A percentile compares a stretch with the other conserved stretches of the same genome.
Evolutionary conservation across 768 basidiomycete genomes (phyloP).

Genomic region (Suillus luteus): DNA sequence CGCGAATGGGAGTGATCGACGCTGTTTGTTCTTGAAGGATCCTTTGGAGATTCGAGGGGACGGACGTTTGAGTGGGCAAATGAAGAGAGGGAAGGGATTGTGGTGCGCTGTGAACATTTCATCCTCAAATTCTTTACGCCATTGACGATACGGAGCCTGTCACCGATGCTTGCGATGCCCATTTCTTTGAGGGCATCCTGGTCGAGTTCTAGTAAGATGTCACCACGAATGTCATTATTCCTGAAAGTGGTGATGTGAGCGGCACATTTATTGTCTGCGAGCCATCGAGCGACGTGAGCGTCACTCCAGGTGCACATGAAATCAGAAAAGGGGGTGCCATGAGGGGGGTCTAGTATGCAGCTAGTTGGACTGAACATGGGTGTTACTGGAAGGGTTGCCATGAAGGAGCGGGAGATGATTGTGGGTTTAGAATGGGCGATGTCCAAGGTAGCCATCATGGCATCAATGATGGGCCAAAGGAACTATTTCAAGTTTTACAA

Average conservation of each 20-base stretch:
- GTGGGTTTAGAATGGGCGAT: constrained; percentile 25
- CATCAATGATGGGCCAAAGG: background rate
- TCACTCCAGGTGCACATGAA: constrained; percentile 76
- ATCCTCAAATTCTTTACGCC: constrained; percentile 81
- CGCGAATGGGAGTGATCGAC: constrained; percentile 23
- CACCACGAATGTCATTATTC: constrained; percentile 88
- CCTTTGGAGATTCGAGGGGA: constrained; percentile 11
- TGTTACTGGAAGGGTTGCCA: constrained; percentile 45
- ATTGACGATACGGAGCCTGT: constrained; percentile 82
- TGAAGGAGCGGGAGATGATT: constrained; percentile 40
- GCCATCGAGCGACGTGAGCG: constrained; percentile 72
- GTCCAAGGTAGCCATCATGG: constrained; percentile 18
- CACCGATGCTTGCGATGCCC: constrained; percentile 87
- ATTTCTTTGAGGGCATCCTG: constrained; percentile 87
- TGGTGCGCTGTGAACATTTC: constrained; percentile 41
- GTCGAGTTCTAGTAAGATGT: constrained; percentile 90
- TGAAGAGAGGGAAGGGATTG: background rate
- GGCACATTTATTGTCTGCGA: constrained; percentile 73
- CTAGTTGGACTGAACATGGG: constrained; percentile 33
- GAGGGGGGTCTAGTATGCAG: constrained; percentile 54
- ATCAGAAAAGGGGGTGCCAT: constrained; percentile 59
- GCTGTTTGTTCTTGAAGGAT: constrained; percentile 15
- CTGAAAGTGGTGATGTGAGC: constrained; percentile 70
- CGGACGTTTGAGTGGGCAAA: constrained; percentile 7
- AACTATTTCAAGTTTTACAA: too few species aligned